These are phyloP conservation scores for Cinchona pubescens DNA, from an alignment of 257 asterid species.

Conservation along the genomic window DNA sequence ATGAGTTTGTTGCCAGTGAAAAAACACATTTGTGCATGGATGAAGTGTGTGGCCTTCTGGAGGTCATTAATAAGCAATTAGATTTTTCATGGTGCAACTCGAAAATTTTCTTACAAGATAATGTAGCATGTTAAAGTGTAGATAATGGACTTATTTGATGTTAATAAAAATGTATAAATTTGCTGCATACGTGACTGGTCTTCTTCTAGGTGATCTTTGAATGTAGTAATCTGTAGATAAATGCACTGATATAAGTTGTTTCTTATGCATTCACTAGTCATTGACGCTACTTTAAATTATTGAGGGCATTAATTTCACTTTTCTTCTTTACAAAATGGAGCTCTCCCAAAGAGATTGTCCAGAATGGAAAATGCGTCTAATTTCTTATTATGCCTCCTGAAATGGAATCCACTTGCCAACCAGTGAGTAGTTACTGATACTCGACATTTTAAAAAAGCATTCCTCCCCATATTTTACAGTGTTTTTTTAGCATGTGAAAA, in stretches of 20 bases:
- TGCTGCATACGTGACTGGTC: not conserved
- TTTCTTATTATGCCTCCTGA: not conserved
- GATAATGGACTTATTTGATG: not conserved
- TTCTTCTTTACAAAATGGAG: not conserved
- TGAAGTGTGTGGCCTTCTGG: conserved; percentile 35
- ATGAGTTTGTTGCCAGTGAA: conserved; percentile 68
- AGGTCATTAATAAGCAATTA: conserved; percentile 32
- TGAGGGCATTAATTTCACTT: not conserved
- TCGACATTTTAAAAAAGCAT: not conserved
- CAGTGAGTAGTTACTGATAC: not conserved
- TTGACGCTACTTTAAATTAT: not conserved
- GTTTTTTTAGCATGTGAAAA: not conserved
- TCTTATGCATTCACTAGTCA: not conserved
- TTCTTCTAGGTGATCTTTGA: not conserved
- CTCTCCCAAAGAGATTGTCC: not conserved
- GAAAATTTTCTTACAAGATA: not conserved
- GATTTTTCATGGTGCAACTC: conserved; percentile 13
- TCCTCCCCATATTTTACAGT: not conserved
- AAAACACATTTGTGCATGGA: conserved; percentile 33
- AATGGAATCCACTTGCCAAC: not conserved
- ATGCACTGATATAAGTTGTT: not conserved
- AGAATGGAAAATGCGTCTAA: not conserved
- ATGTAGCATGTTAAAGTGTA: not conserved
- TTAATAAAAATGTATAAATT: not conserved
- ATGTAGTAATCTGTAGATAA: not conserved